A percentile compares a stretch with the other conserved stretches of the same genome.
Evolutionary conservation across 2,329 filamentous ascomycete genomes (phyloP).

Genomic region (Monosporascus sp.): DNA sequence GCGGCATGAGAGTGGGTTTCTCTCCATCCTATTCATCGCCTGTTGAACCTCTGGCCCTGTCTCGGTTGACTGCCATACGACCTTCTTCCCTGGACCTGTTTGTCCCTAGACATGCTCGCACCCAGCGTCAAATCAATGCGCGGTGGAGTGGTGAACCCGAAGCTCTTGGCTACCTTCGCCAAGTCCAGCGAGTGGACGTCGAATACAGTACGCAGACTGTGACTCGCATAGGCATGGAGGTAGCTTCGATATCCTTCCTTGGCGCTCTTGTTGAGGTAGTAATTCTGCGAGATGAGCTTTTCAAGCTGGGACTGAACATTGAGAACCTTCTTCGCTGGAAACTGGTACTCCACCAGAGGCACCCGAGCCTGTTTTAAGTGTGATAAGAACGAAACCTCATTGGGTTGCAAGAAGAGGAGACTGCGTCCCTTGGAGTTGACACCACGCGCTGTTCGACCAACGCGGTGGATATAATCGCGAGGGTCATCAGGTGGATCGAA

Average conservation of each 20-base stretch:
- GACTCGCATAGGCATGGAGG: conserved; percentile 89
- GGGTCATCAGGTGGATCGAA: conserved; percentile 93
- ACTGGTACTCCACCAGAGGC: conserved; percentile 93
- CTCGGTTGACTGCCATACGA: conserved; percentile 74
- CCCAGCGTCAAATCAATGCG: conserved; percentile 74
- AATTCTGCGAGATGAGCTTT: conserved; percentile 90
- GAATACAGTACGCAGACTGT: conserved; percentile 76
- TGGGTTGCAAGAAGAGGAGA: conserved; percentile 88
- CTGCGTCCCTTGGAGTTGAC: conserved; percentile 78
- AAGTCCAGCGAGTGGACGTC: conserved; percentile 78
- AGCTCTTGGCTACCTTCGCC: conserved; percentile 77
- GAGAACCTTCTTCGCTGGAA: conserved; percentile 85
- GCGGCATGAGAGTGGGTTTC: too few relatives aligned
- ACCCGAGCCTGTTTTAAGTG: conserved; percentile 89
- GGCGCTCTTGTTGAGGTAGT: conserved; percentile 87
- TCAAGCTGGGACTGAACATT: conserved; percentile 89
- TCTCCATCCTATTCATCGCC: conserved; percentile 6
- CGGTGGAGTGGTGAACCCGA: conserved; percentile 73
- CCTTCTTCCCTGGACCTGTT: conserved; percentile 59
- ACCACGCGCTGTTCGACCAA: conserved; percentile 88
- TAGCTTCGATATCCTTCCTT: conserved; percentile 82
- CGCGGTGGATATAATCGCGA: conserved; percentile 89
- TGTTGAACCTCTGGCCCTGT: conserved; percentile 53
- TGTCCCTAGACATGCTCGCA: conserved; percentile 68
- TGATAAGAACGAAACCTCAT: conserved; percentile 85